Base-by-base conservation (phyloP, 2,329 filamentous ascomycete species). In the Nemania sp. region DNA sequence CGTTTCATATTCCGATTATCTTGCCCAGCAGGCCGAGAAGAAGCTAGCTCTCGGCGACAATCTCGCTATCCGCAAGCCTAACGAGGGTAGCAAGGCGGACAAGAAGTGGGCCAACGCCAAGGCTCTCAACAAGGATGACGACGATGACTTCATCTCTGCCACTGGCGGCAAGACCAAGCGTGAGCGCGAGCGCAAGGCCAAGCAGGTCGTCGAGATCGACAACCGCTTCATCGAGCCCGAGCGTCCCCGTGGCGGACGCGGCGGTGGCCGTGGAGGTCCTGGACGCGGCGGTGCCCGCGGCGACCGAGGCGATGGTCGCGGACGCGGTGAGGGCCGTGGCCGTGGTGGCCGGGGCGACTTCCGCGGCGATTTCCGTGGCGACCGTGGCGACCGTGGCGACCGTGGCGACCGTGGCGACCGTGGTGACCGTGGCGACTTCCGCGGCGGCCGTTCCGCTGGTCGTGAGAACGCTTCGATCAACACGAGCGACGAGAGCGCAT, bases 101-200 rank as follows among this genome's bases (percentile, higher is more conserved):
- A 93, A 94, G 84, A 94, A 97, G 83, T 96, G 92, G 90, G 89
- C 89, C 68, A 80, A 82, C 68, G 91, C 91, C 72, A 95, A 92
- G 80, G 71, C 81, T 54, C 77, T 89, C 52, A 72, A 76, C 70
- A 87, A 88, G 74, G 78, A 84, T 17, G 82, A 84, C 11, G 81
- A 83, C 49, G 86, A 91, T 67, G 85, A 88, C 66, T 97, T 90
- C 83, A 88, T 96, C 70, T 77, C 88, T 68, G 86, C 81, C 66
- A 74, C 81, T 63, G 80, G 79, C 60, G 88, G 87, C 77, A 97
- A 97, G 87, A 75, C 84, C 73, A 81, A 83, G 80, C 89, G 90
- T 71, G 86, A 93, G 80, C 90, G 91, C 72, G 88, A 93, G 80
- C 88, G 89, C 79, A 94, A 94, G 84, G 83, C 89, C 78, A 97